Evolutionary conservation across 495 filamentous ascomycete genomes (phyloP), one percentile per base, ranked within the genome.

Genomic region (Aspergillus sclerotiicarbonarius): DNA sequence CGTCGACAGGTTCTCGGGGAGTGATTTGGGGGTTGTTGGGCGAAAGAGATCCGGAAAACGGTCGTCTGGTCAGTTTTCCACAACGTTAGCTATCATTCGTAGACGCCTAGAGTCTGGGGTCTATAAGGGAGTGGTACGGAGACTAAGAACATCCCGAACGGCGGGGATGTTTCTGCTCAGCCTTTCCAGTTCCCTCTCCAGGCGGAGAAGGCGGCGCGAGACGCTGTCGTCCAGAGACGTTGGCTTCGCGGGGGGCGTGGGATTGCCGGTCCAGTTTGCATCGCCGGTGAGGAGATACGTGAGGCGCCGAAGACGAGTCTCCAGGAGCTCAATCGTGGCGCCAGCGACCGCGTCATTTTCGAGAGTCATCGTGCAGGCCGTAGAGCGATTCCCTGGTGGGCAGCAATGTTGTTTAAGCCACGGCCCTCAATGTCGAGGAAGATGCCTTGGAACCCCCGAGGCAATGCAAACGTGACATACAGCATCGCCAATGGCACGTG

Each of bases 211-310:
- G 12, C 85, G 82, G 29, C 78, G 71, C 13, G 77, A 72, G 0
- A 82, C 67, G 13, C 73, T 79, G 31, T 77, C 72, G 29, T 79
- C 78, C 32, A 70, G 54, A 5, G 70, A 67, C 5, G 70, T 46
- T 21, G 71, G 76, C 54, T 72, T 75, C 45, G 67, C 62, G 35
- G 70, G 75, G n/a, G 65, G 61, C 48, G 60, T 68, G 70, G 80
- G 58, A 71, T 72, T 43, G 60, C 70, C 61, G 60, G 69, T 63
- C 80, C 77, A 70, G 56, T 72, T 67, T 13, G 70, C 69, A 66
- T 75, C 67, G 62, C 90, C 90, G 60, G 84, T 84, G 48, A 96
- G 77, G 31, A 88, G 77, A 71, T 88, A 92, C 59, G 90, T 85
- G 48, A 95, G 76, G 25, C 88, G 82, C 48, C 80, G 77, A 32